phyloP scores from a whole-genome alignment of 306 rosid genomes.

The Dicorynia guianensis region DNA sequence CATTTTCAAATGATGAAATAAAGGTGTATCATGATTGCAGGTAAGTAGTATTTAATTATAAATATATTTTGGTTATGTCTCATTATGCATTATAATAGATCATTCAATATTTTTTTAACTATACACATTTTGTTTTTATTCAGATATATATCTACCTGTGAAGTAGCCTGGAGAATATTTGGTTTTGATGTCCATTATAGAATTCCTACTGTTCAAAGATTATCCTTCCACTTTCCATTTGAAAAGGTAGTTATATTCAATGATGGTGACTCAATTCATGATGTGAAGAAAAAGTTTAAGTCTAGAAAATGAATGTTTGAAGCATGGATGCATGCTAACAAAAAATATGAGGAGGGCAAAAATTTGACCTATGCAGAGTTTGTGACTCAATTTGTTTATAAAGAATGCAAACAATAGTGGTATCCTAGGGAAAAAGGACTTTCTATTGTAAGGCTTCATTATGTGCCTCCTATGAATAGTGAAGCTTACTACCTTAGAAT shows the following conservation, averaged over 20 bases:
- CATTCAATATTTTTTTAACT: too few species aligned
- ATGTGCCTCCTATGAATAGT: neutral
- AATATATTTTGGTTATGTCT: too few species aligned
- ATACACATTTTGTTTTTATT: too few species aligned
- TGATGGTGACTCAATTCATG: neutral
- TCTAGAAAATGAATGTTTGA: neutral
- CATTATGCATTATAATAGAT: too few species aligned
- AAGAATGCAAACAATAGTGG: neutral
- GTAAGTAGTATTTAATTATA: too few species aligned
- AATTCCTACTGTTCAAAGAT: neutral
- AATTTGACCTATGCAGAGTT: neutral
- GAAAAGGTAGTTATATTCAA: neutral
- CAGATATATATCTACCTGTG: neutral
- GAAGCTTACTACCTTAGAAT: neutral
- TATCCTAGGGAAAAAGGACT: neutral
- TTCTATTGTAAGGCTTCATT: neutral
- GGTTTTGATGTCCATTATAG: neutral
- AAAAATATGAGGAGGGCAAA: neutral
- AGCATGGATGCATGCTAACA: too few species aligned
- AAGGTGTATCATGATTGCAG: neutral
- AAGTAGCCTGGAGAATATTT: neutral
- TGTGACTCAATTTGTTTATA: neutral
- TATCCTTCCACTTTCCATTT: neutral
- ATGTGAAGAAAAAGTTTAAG: neutral
- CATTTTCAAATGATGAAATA: neutral